These are phyloP conservation scores for Microstegium vimineum DNA, from an alignment of 176 grass and related monocot species.

Conservation along the genomic window DNA sequence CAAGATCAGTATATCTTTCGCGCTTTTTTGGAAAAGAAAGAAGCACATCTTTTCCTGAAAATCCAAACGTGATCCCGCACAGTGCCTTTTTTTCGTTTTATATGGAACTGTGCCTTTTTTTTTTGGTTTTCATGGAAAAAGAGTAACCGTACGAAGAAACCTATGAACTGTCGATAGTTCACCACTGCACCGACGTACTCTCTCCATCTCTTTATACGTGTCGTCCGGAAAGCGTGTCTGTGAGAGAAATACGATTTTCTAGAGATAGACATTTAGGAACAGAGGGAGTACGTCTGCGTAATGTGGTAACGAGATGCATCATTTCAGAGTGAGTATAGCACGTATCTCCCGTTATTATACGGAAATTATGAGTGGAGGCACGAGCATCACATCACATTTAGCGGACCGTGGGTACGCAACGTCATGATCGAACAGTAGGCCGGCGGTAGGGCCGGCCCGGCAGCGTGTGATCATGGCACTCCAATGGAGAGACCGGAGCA, in stretches of 20 bases:
- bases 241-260: no score
- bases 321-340: no score
- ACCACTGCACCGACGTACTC: no score
- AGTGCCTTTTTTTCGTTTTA: not conserved
- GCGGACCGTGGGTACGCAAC: not conserved
- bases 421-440: not conserved
- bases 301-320: no score
- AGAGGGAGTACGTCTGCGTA: no score
- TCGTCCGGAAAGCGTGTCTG: no score
- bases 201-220: no score
- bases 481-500: conserved; percentile 14
- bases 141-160: not conserved
- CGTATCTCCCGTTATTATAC: no score
- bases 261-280: no score
- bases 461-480: conserved; percentile 41
- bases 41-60: not conserved
- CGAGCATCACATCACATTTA: conserved; percentile 14
- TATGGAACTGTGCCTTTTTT: not conserved
- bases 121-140: not conserved
- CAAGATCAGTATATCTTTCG: not conserved
- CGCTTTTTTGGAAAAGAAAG: not conserved
- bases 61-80: not conserved
- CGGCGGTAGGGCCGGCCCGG: not conserved
- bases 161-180: not conserved
- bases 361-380: conserved; percentile 9